Percentiles rank a stretch among this genome's conserved stretches.
Conservation (phyloP, 371 early-diverging fungal genomes). For the Lichtheimia hyalospora region DNA sequence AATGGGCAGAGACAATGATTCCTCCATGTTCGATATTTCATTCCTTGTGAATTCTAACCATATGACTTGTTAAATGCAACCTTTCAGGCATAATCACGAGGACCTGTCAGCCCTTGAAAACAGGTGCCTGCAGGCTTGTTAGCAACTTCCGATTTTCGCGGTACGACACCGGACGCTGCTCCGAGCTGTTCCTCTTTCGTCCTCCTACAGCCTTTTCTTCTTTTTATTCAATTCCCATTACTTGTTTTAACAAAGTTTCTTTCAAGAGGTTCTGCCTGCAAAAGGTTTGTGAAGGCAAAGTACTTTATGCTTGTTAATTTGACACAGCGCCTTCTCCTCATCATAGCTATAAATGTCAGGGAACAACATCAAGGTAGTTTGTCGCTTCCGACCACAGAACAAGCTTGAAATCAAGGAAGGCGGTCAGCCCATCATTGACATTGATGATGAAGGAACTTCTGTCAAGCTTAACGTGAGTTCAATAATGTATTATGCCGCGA, state of each 20-base stretch:
- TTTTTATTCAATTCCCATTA: not conserved
- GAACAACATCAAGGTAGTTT: conserved; percentile 89
- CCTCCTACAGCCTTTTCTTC: conserved; percentile 1
- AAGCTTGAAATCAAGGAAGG: conserved; percentile 79
- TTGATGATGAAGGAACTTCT: conserved; percentile 74
- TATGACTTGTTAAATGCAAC: no score
- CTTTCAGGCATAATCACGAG: no score
- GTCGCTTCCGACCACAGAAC: conserved; percentile 93
- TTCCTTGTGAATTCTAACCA: no score
- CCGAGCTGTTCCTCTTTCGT: conserved; percentile 1
- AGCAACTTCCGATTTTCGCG: not conserved
- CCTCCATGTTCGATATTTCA: no score
- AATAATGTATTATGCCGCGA: not conserved
- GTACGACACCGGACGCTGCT: conserved; percentile 1
- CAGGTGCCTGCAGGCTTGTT: no score
- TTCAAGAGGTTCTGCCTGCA: no score
- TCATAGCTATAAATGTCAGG: conserved; percentile 21
- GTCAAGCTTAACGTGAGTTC: conserved; percentile 29
- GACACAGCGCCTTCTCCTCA: no score
- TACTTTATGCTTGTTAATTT: no score
- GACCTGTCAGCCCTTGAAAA: no score
- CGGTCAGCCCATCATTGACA: conserved; percentile 75
- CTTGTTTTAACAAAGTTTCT: not conserved
- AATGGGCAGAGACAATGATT: no score
- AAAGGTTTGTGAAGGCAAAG: no score